Evolutionary conservation across 2,329 filamentous ascomycete species (phyloP), one percentile per base, ranked within the genome.

Genomic region (Fusarium beomiforme): DNA sequence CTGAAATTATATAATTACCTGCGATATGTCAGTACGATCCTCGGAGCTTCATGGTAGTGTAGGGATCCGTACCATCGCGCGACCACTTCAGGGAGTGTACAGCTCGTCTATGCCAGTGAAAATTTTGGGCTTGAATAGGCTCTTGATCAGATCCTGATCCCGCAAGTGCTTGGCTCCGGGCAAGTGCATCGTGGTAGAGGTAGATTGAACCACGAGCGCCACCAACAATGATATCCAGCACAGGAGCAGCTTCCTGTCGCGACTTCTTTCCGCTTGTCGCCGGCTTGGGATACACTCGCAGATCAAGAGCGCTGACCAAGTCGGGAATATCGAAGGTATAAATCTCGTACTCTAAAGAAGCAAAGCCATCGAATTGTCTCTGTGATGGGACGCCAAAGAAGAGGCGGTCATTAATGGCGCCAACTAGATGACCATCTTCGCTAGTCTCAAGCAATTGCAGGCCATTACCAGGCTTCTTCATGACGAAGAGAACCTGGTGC

Each of bases 1-100:
- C 96, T 61, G 96, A 98, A 56, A 99, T 91, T 64, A 99, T 83
- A 80, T 99, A 99, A 78, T 97, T 94, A 54, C 93, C 93, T 96
- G 73, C 17, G 12, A 53, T 46, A 50, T 49, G 76, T 83, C 67
- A 83, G 83, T 71, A 67, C 6, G 19, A 24, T 17, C 3, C 34
- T 26, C 2, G 9, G 4, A 21, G 33, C 19, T 10, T 43, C 29
- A n/a, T 39, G 23, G 33, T 13, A 37, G 23, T 39, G 17, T 39
- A 8, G 26, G 47, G 19, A 5, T 34, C 59, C 79, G 42, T 87
- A 93, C 95, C 95, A 85, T 99, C 96, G 73, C 86, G 86, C 17
- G 96, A 98, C 93, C 95, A 98, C 80, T 96, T 97, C 63, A 97
- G 86, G 13, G 93, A 88, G 75, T 92, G 91, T 12, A 98, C 94